A percentile compares a stretch with the other conserved stretches of the same genome.
Conservation (phyloP, 1,139 yeast genomes). For the Sugiyamaella neomexicana region DNA sequence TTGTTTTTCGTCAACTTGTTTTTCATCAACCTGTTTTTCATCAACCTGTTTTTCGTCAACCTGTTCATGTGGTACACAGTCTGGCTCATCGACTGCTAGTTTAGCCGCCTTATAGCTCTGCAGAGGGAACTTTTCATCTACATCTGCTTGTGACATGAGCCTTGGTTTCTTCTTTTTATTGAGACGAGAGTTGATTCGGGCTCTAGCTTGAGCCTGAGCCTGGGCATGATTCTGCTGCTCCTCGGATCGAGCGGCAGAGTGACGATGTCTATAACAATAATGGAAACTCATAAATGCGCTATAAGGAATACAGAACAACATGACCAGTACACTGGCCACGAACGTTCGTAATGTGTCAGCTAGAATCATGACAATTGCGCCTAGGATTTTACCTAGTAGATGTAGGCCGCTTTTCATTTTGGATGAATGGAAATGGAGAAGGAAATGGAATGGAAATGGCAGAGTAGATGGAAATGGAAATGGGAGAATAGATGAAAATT, state of each 20-base stretch:
- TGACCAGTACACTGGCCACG: conserved; percentile 25
- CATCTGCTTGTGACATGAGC: conserved; percentile 57
- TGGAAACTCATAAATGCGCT: conserved; percentile 41
- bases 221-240: conserved; percentile 25
- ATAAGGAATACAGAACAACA: conserved; percentile 28
- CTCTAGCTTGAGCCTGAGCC: conserved; percentile 23
- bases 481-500: background rate
- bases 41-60: conserved; percentile 31
- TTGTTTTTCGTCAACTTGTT: conserved; percentile 33
- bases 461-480: background rate
- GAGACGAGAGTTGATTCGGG: conserved; percentile 21
- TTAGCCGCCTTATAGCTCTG: conserved; percentile 53
- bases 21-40: conserved; percentile 33
- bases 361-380: conserved; percentile 15
- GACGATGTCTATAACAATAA: conserved; percentile 39
- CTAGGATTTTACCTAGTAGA: conserved; percentile 6
- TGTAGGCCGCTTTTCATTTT: conserved; percentile 11
- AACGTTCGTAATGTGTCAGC: conserved; percentile 28
- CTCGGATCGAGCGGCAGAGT: conserved; percentile 15
- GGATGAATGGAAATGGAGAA: background rate
- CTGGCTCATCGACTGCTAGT: conserved; percentile 37
- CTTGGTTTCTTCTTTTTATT: conserved; percentile 36
- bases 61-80: conserved; percentile 21
- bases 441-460: background rate
- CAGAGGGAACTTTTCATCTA: conserved; percentile 64